Percentiles rank a stretch among this genome's conserved stretches.
Evolutionary conservation across 768 basidiomycete species (phyloP).

Genomic region (Auricularia auricula-judae): DNA sequence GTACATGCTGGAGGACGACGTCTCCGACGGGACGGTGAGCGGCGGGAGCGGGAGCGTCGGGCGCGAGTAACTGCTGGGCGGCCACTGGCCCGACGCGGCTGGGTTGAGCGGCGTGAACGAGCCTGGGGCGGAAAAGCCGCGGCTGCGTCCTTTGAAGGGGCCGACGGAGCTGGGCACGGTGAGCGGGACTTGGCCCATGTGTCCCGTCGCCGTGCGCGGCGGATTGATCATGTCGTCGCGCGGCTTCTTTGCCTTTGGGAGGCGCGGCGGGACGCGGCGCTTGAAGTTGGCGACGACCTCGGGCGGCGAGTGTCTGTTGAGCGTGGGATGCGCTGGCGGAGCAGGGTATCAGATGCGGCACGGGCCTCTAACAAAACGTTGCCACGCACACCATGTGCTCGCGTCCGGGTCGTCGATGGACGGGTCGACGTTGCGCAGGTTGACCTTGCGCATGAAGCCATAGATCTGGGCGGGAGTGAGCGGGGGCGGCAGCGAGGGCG

Average conservation of each 20-base stretch:
- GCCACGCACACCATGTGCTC: conserved; percentile 85
- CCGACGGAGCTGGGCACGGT: conserved; percentile 41
- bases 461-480: conserved; percentile 56
- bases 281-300: conserved; percentile 92
- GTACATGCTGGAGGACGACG: conserved; percentile 13
- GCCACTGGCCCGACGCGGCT: conserved; percentile 37
- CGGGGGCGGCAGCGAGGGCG: conserved; percentile 1
- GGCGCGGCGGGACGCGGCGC: conserved; percentile 86
- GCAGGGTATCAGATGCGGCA: conserved; percentile 9
- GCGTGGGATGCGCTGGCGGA: conserved; percentile 69
- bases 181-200: conserved; percentile 38
- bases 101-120: conserved; percentile 57
- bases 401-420: conserved; percentile 94
- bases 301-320: conserved; percentile 81
- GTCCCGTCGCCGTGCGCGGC: conserved; percentile 54
- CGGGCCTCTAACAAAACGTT: conserved; percentile 9
- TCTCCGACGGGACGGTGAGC: conserved; percentile 71
- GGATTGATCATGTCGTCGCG: conserved; percentile 42
- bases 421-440: conserved; percentile 88
- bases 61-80: conserved; percentile 33
- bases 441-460: conserved; percentile 97
- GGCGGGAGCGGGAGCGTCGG: conserved; percentile 59
- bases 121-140: conserved; percentile 74
- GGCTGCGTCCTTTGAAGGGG: conserved; percentile 43
- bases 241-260: conserved; percentile 78